phyloP scores from a whole-genome alignment of 495 filamentous ascomycete species.

The Hyaloscypha finlandica region DNA sequence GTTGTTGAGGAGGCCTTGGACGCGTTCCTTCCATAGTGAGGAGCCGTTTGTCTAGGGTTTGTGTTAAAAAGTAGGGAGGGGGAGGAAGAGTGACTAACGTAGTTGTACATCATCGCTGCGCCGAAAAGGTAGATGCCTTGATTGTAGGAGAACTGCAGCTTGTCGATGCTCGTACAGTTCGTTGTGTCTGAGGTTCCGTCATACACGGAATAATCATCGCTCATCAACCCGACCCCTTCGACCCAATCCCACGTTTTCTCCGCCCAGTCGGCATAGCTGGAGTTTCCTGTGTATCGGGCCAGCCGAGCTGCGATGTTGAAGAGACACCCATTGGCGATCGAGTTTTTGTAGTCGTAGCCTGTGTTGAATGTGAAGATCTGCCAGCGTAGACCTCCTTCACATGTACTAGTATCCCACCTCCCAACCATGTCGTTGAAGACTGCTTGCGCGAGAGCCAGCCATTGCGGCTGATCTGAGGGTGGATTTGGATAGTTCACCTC shows the following conservation, averaged over 20 bases:
- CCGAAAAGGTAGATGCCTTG: constrained; percentile 72
- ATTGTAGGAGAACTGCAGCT: constrained; percentile 74
- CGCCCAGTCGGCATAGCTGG: constrained; percentile 78
- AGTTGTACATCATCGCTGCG: constrained; percentile 78
- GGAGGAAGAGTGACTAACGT: constrained; percentile 41
- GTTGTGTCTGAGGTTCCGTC: constrained; percentile 67
- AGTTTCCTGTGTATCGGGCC: constrained; percentile 73
- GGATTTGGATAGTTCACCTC: constrained; percentile 72
- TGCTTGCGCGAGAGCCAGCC: constrained; percentile 77
- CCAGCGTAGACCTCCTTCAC: constrained; percentile 76
- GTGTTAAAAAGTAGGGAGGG: constrained; percentile 1
- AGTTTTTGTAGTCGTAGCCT: constrained; percentile 82
- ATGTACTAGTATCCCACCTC: constrained; percentile 70
- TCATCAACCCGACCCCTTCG: constrained; percentile 60
- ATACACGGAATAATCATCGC: constrained; percentile 59
- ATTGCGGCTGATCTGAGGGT: constrained; percentile 62
- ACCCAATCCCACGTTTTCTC: constrained; percentile 76
- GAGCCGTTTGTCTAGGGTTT: constrained; percentile 35
- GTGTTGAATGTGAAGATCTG: constrained; percentile 81
- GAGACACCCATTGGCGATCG: constrained; percentile 75
- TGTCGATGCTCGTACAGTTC: constrained; percentile 64
- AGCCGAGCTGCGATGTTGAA: constrained; percentile 81
- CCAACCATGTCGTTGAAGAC: constrained; percentile 70
- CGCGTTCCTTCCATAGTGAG: constrained; percentile 27
- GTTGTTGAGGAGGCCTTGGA: constrained; percentile 22